Evolutionary conservation across 345 rosid species (phyloP).

Genomic region (Populus deltoides): DNA sequence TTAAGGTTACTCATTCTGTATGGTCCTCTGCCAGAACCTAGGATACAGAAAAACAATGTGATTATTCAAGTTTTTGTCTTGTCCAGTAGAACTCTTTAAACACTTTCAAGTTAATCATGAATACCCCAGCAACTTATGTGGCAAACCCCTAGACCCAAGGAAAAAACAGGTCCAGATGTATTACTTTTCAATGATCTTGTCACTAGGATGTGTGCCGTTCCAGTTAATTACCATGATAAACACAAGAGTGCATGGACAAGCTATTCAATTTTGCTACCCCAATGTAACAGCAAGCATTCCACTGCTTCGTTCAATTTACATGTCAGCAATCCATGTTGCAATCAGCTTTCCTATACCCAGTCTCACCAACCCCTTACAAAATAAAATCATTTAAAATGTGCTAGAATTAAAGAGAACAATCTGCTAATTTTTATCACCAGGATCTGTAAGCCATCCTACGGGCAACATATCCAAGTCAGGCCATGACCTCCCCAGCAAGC

Average conservation of each 20-base stretch:
- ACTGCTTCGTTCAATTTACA: no score
- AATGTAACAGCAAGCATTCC: no score
- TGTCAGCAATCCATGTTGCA: no score
- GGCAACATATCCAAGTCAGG: slow-evolving; percentile 95
- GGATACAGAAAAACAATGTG: slow-evolving; percentile 16
- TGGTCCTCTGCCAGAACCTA: slow-evolving; percentile 74
- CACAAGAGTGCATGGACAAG: no score
- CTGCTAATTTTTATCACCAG: slow-evolving; percentile 38
- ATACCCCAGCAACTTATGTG: no score
- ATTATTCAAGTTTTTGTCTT: slow-evolving; percentile 5
- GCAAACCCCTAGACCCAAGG: no score
- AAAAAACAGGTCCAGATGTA: no score
- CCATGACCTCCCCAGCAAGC: slow-evolving; percentile 78
- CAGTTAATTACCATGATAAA: no score
- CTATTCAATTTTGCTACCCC: no score
- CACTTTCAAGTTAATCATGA: background rate
- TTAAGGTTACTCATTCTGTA: slow-evolving; percentile 63
- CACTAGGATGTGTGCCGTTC: no score
- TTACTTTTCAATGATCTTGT: no score
- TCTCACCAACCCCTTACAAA: background rate
- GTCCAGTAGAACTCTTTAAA: background rate
- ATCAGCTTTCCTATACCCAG: background rate
- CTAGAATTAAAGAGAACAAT: slow-evolving; percentile 3
- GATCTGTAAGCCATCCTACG: slow-evolving; percentile 86
- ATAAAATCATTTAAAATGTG: slow-evolving; percentile 2